Base-by-base conservation (phyloP, 2,329 filamentous ascomycete species). In the Penicillium crustosum region DNA sequence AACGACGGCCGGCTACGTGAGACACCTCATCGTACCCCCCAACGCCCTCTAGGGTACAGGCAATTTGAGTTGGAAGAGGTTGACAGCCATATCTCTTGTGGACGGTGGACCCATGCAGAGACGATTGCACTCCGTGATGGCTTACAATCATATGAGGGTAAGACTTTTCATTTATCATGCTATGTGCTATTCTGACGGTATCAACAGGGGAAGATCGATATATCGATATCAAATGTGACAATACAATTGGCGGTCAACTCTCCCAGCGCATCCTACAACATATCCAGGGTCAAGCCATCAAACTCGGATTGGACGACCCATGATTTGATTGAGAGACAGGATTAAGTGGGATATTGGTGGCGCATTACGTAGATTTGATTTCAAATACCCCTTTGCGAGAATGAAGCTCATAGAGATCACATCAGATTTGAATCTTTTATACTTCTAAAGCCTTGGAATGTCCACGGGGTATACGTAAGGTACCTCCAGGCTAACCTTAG, bases 141-240 rank as follows among this genome's bases (percentile, higher is more conserved):
- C 7, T 29, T 57, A 8, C 42, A 39, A 36, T 31, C 39, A 23
- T 45, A 47, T 27, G n/a, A 17, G 13, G 53, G 53, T 55, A 35
- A 50, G 41, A 13, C 5, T 35, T 23, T 41, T 10, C 13, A 15
- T 31, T 29, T 29, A 4, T 17, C 23, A 23, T 29, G 7, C 6
- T 3, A 21, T 27, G 13, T n/a, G 9, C 17, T 39, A 23, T 35
- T 21, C 42, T 57, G 21, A 57, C n/a, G 8, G 7, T 25, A 23
- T n/a, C 4, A 23, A 29, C n/a, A 57, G 55, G 29, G 6, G 49
- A 53, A n/a, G 31, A 53, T 29, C n/a, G 36, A 29, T 53, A 41
- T 4, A 27, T 57, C 5, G 49, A 53, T 27, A 47, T 57, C 25
- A 57, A 57, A 10, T 57, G 49, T 33, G 42, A 53, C 55, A 9